A percentile compares a stretch with the other conserved stretches of the same genome.
Evolutionary conservation across 192 early-diverging fungal species (phyloP).

Genomic region (Cetraspora pellucida): DNA sequence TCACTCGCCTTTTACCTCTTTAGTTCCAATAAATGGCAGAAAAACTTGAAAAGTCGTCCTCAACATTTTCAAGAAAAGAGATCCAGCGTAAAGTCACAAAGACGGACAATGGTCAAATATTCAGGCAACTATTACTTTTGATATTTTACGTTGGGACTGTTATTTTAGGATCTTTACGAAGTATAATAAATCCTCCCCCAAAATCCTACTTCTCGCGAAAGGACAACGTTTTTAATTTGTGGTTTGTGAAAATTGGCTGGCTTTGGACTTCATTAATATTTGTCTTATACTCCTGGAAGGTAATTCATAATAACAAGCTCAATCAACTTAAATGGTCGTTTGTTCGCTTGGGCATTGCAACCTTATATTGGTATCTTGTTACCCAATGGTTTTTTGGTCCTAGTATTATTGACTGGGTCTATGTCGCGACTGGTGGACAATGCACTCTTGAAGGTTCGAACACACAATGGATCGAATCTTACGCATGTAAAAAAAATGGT

Average conservation of each 20-base stretch:
- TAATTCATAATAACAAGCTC: not conserved
- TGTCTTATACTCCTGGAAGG: slow-evolving; percentile 44
- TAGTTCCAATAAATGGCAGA: too few relatives aligned
- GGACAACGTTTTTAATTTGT: slow-evolving; percentile 72
- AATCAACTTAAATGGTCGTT: slow-evolving; percentile 32
- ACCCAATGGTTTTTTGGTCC: slow-evolving; percentile 88
- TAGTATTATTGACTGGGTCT: slow-evolving; percentile 78
- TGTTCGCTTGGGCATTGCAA: slow-evolving; percentile 62
- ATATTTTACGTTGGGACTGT: too few relatives aligned
- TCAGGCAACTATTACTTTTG: too few relatives aligned
- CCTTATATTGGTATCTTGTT: slow-evolving; percentile 81
- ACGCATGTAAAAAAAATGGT: slow-evolving; percentile 44
- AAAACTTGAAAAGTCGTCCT: too few relatives aligned
- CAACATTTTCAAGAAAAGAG: too few relatives aligned
- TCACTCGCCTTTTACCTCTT: too few relatives aligned
- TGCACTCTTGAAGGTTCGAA: slow-evolving; percentile 49
- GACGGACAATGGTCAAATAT: too few relatives aligned
- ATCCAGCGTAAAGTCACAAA: too few relatives aligned
- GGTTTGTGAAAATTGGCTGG: slow-evolving; percentile 87
- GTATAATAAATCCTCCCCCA: too few relatives aligned
- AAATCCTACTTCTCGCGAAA: not conserved
- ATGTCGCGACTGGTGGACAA: slow-evolving; percentile 67
- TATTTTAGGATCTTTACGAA: too few relatives aligned
- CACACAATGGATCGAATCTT: slow-evolving; percentile 34
- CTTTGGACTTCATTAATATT: slow-evolving; percentile 80